Percentiles rank a stretch among this genome's conserved stretches.
phyloP scores from a whole-genome alignment of 805 yeast genomes.

The Kluyveromyces nonfermentans region DNA sequence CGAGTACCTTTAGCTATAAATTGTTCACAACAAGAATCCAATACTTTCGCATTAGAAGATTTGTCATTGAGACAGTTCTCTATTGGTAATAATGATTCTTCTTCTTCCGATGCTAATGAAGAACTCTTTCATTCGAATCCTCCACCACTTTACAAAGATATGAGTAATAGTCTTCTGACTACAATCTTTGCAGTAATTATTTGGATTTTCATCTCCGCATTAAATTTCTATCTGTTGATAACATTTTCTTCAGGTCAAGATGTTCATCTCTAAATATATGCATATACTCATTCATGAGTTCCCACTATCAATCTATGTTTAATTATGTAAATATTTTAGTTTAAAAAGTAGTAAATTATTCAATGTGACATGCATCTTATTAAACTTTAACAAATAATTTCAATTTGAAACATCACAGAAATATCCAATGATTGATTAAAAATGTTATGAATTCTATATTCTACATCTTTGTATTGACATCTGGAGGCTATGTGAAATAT shows the following conservation, averaged over 20 bases:
- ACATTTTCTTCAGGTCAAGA: conserved; percentile 40
- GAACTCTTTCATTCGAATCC: not conserved
- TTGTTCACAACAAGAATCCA: conserved; percentile 7
- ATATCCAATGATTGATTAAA: too few species aligned
- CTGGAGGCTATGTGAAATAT: too few species aligned
- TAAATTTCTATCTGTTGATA: conserved; percentile 56
- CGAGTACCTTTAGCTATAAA: conserved; percentile 34
- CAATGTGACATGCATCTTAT: not conserved
- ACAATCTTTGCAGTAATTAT: conserved; percentile 44
- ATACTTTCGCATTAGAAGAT: conserved; percentile 9
- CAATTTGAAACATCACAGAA: too few species aligned
- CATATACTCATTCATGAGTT: not conserved
- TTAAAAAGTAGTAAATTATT: not conserved
- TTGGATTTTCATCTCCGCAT: conserved; percentile 58
- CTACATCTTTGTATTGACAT: too few species aligned
- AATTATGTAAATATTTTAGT: too few species aligned
- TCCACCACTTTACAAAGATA: conserved; percentile 26
- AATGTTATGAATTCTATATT: too few species aligned
- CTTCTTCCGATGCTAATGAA: conserved; percentile 32
- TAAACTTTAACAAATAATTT: too few species aligned
- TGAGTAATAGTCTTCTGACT: conserved; percentile 38
- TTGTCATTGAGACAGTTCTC: not conserved
- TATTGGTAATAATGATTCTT: conserved; percentile 1
- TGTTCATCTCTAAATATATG: conserved; percentile 23
- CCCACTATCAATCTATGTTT: not conserved